Conservation (phyloP, 202 grass and related monocot genomes). For the Zoysia matrella region DNA sequence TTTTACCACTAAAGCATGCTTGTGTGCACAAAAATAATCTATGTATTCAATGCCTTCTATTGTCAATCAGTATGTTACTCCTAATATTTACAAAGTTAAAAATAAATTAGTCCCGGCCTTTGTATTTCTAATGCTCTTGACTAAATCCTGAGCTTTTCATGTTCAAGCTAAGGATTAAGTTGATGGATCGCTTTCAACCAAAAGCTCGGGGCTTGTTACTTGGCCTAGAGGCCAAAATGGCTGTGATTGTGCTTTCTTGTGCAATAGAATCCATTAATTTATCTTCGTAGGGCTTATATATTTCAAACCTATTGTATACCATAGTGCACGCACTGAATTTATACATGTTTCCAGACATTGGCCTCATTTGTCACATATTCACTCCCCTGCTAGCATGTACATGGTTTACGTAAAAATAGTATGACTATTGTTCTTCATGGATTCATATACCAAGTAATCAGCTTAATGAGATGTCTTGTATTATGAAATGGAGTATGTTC, state of each 20-base stretch:
- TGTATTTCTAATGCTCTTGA: background rate
- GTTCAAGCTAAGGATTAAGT: background rate
- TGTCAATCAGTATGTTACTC: background rate
- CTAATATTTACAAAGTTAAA: background rate
- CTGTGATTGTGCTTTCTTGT: background rate
- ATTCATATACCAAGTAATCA: background rate
- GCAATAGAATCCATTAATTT: background rate
- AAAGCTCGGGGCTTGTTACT: background rate
- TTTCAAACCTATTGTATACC: background rate
- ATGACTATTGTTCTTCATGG: background rate
- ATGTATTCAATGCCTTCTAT: background rate
- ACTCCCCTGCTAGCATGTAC: background rate
- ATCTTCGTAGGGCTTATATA: background rate
- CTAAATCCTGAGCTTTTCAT: background rate
- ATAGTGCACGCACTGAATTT: background rate
- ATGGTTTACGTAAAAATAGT: background rate
- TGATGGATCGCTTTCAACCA: background rate
- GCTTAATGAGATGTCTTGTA: background rate
- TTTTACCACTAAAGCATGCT: background rate
- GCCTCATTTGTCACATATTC: background rate
- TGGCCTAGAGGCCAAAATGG: background rate
- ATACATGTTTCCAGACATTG: background rate
- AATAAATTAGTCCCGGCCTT: background rate
- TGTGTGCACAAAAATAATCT: background rate
- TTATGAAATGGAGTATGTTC: background rate